phyloP scores from a whole-genome alignment of 495 filamentous ascomycete species.

The Tuber calosporum region DNA sequence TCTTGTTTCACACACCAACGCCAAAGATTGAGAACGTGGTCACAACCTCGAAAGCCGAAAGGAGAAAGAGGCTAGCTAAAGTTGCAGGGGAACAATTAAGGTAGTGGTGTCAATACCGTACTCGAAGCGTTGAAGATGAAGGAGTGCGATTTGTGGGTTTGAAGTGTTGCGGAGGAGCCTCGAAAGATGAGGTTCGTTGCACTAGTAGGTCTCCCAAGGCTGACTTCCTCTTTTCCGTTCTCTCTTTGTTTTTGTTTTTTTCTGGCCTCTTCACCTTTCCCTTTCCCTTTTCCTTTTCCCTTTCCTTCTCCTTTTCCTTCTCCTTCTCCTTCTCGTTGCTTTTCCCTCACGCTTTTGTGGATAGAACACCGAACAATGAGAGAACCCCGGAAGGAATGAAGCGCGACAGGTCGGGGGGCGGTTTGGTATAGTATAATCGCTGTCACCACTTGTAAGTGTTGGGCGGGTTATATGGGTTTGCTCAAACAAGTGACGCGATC shows the following conservation, averaged over 20 bases:
- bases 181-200: neutral
- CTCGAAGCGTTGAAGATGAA: conserved; percentile 2
- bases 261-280: conserved; percentile 14
- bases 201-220: neutral
- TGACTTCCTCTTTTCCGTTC: conserved; percentile 17
- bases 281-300: conserved; percentile 8
- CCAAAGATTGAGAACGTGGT: neutral
- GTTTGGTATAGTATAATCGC: neutral
- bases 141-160: neutral
- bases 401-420: neutral
- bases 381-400: neutral
- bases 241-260: conserved; percentile 20
- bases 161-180: neutral
- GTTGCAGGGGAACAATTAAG: neutral
- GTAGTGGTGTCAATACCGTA: neutral
- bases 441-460: neutral
- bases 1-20: conserved; percentile 1
- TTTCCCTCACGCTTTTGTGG: conserved; percentile 2
- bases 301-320: neutral
- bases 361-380: neutral
- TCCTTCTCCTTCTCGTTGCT: conserved; percentile 7
- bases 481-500: neutral
- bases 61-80: neutral
- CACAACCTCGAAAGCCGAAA: neutral
- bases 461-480: neutral